phyloP scores from a whole-genome alignment of 2,329 filamentous ascomycete species.

The Calonectria pseudoturangicola region DNA sequence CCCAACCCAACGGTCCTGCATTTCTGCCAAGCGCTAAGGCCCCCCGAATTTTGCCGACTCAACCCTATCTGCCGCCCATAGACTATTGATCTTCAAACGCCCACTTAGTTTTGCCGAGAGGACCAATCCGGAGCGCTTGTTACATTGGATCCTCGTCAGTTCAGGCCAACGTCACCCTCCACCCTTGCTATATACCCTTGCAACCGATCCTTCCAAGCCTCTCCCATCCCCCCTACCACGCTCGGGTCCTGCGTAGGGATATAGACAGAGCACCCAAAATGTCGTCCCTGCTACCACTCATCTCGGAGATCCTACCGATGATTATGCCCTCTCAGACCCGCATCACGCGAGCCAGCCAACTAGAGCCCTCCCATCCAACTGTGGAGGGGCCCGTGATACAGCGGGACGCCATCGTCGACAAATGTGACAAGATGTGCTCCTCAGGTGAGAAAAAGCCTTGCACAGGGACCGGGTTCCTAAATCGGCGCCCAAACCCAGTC shows the following conservation, averaged over 20 bases:
- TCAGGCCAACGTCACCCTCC: constrained; percentile 16
- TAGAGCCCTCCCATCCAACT: constrained; percentile 61
- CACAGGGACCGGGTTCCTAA: background rate
- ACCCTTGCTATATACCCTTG: constrained; percentile 27
- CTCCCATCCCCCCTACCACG: constrained; percentile 3
- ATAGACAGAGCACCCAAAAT: constrained; percentile 57
- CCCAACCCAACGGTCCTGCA: constrained; percentile 22
- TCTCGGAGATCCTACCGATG: constrained; percentile 76
- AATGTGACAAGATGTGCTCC: constrained; percentile 80
- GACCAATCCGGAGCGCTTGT: constrained; percentile 4
- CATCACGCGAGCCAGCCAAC: constrained; percentile 70
- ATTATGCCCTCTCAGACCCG: constrained; percentile 75
- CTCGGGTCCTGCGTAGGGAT: constrained; percentile 10
- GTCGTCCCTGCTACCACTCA: constrained; percentile 72
- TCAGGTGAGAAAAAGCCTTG: constrained; percentile 69
- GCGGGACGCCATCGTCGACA: constrained; percentile 76
- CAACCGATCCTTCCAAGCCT: constrained; percentile 18
- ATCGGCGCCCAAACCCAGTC: background rate
- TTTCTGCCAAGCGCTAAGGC: constrained; percentile 20
- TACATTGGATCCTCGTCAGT: constrained; percentile 13
- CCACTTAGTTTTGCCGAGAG: constrained; percentile 24
- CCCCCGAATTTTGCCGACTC: constrained; percentile 10
- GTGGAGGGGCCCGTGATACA: constrained; percentile 59
- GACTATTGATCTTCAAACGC: constrained; percentile 14
- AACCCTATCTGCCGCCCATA: constrained; percentile 15